Evolutionary conservation across 148 eudicot genomes (phyloP).

Genomic region (Camellia japonica): DNA sequence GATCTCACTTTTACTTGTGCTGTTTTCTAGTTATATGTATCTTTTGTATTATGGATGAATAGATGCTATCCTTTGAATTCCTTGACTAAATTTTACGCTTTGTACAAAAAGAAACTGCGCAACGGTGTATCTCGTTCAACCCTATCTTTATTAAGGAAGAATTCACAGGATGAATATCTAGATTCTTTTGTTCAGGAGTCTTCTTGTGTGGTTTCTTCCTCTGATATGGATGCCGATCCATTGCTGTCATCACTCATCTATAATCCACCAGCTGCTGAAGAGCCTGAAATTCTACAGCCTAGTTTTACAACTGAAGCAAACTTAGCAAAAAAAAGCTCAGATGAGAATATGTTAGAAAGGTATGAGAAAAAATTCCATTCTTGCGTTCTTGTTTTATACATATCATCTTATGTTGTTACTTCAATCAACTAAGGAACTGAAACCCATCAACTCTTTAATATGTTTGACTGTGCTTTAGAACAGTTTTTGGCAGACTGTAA

Average conservation of each 20-base stretch:
- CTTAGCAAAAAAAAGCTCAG: constrained; percentile 14
- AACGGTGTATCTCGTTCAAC: constrained; percentile 41
- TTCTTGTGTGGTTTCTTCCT: constrained; percentile 30
- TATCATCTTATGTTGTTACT: neutral
- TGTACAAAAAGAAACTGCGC: constrained; percentile 31
- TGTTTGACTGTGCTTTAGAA: neutral
- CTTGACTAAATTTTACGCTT: constrained; percentile 46
- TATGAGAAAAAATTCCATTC: neutral
- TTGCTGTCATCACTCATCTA: constrained; percentile 32
- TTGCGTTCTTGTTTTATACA: neutral
- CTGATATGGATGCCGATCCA: constrained; percentile 25
- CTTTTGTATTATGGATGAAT: neutral
- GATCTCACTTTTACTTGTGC: neutral
- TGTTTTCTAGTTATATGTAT: neutral
- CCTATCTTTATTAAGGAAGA: constrained; percentile 41
- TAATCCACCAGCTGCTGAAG: constrained; percentile 17
- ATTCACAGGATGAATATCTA: constrained; percentile 41
- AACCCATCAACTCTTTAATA: neutral
- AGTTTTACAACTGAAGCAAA: constrained; percentile 17
- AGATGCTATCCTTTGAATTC: constrained; percentile 15
- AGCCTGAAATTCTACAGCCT: constrained; percentile 14
- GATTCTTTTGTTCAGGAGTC: constrained; percentile 34
- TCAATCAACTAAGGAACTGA: neutral
- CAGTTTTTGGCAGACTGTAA: neutral
- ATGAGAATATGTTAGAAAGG: constrained; percentile 8